Conservation (phyloP, 257 asterid species). For the Ligustrum vulgare region DNA sequence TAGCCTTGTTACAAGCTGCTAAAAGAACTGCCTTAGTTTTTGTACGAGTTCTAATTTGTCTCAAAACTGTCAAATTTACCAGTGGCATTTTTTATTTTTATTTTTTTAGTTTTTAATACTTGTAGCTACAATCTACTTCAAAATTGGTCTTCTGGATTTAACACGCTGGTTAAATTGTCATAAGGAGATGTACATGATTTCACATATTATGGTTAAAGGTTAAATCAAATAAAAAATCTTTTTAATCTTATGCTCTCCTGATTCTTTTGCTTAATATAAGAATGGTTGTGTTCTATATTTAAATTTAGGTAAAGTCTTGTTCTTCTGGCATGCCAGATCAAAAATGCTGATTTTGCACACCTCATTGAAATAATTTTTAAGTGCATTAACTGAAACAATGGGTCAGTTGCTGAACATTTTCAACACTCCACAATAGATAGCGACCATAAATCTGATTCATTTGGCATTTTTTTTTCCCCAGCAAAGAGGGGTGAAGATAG, state of each 20-base stretch:
- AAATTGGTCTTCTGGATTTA: background rate
- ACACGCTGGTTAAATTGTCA: background rate
- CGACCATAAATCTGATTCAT: background rate
- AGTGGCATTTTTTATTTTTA: background rate
- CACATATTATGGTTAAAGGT: background rate
- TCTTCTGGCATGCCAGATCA: background rate
- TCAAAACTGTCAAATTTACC: background rate
- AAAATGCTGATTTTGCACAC: background rate
- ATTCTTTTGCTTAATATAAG: background rate
- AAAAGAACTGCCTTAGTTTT: too few relatives aligned
- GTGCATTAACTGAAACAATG: background rate
- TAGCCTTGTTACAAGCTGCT: too few relatives aligned
- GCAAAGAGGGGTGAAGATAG: constrained; percentile 9
- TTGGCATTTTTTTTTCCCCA: background rate
- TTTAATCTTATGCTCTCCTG: background rate
- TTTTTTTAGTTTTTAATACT: background rate
- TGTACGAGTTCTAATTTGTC: background rate
- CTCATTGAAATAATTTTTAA: background rate
- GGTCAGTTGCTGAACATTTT: background rate
- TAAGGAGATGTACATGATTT: background rate
- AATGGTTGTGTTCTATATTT: background rate
- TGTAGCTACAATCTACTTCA: background rate
- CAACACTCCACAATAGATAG: background rate
- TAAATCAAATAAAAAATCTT: background rate
- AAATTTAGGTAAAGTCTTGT: background rate